Evolutionary conservation across 768 basidiomycete species (phyloP), one percentile per base, ranked within the genome.

Genomic region (Calocera viscosa): DNA sequence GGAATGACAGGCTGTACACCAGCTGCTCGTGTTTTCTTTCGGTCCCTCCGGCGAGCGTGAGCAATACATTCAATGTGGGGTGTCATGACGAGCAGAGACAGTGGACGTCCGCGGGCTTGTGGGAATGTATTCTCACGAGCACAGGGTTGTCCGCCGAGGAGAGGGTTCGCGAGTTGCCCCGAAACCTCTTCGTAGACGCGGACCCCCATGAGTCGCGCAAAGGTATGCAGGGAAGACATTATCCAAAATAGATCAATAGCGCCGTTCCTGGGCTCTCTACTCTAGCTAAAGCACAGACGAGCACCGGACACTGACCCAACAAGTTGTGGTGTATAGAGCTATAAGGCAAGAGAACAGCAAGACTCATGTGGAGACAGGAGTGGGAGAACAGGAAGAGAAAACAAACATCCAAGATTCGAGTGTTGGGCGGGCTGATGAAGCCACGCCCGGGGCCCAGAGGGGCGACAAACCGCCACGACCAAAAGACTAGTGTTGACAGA

Each of bases 401-500:
- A 7, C 2, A 32, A 60, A 60, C 14, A 60, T 26, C 11, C 30
- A 47, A 24, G 24, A 47, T 10, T 60, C n/a, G 30, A 60, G 53
- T 16, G 49, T 40, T 10, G 16, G 43, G 19, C 43, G 43, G 24
- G 43, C 19, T 24, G 43, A 8, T 5, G 43, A 47, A 47, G 24
- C 43, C 43, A n/a, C 16, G 43, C 19, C 43, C 19, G 43, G 19
- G 8, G 16, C 19, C 43, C 19, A 19, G 43, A 24, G 53, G 53
- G 14, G n/a, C n/a, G n/a, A n/a, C 11, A 28, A 19, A 60, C 30
- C 53, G 53, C 53, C 53, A 60, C 24, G 30, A 60, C 53, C 53
- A 26, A 32, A 32, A 60, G 53, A 32, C 53, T 60, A 60, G 30
- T 60, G 53, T 28, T 60, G 53, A 60, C 49, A 49, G 19, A 60